Evolutionary conservation across 1,139 yeast genomes (phyloP).

Genomic region (Debaryomyces nepalensis): DNA sequence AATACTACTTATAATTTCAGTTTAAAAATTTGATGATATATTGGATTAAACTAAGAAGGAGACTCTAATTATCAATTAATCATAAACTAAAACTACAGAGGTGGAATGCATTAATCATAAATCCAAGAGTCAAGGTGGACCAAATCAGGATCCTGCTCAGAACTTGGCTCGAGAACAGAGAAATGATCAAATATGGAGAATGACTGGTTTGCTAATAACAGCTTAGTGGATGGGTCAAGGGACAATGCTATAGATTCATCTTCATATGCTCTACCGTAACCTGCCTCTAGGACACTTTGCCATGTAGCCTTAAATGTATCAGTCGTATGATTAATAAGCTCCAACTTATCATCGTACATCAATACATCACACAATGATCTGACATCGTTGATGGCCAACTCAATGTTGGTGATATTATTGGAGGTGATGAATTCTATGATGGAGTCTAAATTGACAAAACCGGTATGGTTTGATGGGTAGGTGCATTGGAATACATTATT

Average conservation of each 20-base stretch:
- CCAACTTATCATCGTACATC: constrained; percentile 84
- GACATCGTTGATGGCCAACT: constrained; percentile 73
- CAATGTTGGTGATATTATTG: constrained; percentile 81
- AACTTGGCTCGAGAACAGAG: constrained; percentile 35
- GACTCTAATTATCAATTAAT: neutral
- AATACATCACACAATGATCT: constrained; percentile 86
- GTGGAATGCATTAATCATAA: constrained; percentile 22
- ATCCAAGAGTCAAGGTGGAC: constrained; percentile 50
- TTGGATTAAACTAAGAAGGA: neutral
- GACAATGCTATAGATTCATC: constrained; percentile 25
- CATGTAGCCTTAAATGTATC: constrained; percentile 64
- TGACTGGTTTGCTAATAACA: constrained; percentile 24
- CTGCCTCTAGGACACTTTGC: constrained; percentile 65
- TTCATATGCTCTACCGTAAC: constrained; percentile 52
- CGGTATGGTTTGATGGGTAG: constrained; percentile 59
- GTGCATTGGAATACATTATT: constrained; percentile 38
- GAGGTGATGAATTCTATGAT: constrained; percentile 77
- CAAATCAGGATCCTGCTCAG: constrained; percentile 40
- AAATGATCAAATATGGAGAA: constrained; percentile 44
- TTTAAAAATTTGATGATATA: too few relatives aligned
- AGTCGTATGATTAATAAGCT: constrained; percentile 50
- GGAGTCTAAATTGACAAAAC: constrained; percentile 70
- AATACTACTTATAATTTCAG: too few relatives aligned
- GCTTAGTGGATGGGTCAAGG: constrained; percentile 18
- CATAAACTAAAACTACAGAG: constrained; percentile 4